Conservation (phyloP, 2,329 filamentous ascomycete genomes). For the Fusarium agapanthi region DNA sequence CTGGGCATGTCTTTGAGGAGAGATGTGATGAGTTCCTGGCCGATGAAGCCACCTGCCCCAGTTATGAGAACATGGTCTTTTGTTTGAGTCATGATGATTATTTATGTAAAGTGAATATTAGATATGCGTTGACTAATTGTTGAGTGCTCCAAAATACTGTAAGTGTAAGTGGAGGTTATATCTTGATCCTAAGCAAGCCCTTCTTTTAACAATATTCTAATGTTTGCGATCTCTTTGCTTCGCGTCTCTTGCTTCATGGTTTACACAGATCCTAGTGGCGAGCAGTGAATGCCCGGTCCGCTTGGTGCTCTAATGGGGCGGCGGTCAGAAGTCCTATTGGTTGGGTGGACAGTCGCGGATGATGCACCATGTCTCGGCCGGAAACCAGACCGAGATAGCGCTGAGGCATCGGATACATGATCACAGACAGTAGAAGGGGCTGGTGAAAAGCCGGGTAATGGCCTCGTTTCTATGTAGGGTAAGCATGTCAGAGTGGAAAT, state of each 20-base stretch:
- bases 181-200: rapidly evolving
- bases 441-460: rapidly evolving
- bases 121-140: not conserved
- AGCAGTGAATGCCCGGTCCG: rapidly evolving
- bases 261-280: not conserved
- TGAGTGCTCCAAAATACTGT: rapidly evolving
- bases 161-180: rapidly evolving
- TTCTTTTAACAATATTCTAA: not conserved
- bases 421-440: rapidly evolving
- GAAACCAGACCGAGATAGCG: not conserved
- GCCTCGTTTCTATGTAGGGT: too few relatives aligned
- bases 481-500: too few relatives aligned
- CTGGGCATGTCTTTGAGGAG: conserved; percentile 54
- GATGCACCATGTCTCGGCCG: not conserved
- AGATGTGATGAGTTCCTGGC: conserved; percentile 67
- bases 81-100: conserved; percentile 11
- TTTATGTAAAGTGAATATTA: rapidly evolving
- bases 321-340: conserved; percentile 13
- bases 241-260: too few relatives aligned
- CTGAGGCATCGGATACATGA: rapidly evolving
- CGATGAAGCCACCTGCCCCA: conserved; percentile 71
- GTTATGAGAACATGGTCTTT: conserved; percentile 63
- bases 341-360: rapidly evolving
- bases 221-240: not conserved
- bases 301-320: rapidly evolving